Conservation (phyloP, 31 red algal genomes). For the Endocladia muricata region DNA sequence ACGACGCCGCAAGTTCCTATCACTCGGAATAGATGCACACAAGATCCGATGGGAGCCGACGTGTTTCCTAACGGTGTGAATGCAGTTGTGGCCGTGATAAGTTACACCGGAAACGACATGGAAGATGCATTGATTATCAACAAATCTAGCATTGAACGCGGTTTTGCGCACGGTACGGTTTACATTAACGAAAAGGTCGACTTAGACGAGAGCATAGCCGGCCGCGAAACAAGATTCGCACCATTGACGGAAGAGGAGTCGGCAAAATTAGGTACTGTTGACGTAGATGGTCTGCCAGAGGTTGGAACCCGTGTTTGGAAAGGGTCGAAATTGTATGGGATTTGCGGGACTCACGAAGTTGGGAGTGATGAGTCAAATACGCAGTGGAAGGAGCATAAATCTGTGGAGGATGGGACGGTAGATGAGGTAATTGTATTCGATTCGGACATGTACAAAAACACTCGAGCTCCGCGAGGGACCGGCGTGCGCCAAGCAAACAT, state of each 20-base stretch:
- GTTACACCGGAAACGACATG: slow-evolving; percentile 95
- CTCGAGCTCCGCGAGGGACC: not conserved
- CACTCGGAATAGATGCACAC: slow-evolving; percentile 45
- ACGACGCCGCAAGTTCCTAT: slow-evolving; percentile 76
- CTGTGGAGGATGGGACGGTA: slow-evolving; percentile 46
- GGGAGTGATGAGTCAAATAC: slow-evolving; percentile 7
- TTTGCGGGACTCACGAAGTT: not conserved
- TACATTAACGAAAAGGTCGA: slow-evolving; percentile 64
- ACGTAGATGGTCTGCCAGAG: slow-evolving; percentile 60
- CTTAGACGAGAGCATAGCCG: slow-evolving; percentile 38
- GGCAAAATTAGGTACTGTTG: slow-evolving; percentile 34
- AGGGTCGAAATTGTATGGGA: slow-evolving; percentile 24
- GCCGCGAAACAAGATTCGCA: slow-evolving; percentile 21
- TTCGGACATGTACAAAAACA: slow-evolving; percentile 13
- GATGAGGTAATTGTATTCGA: slow-evolving; percentile 62
- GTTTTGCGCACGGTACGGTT: slow-evolving; percentile 72
- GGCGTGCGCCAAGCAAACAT: slow-evolving; percentile 54
- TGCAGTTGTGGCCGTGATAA: slow-evolving; percentile 90
- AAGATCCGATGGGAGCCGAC: slow-evolving; percentile 65
- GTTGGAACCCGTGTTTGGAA: slow-evolving; percentile 32
- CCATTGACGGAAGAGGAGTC: slow-evolving; percentile 30
- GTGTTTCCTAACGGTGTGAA: slow-evolving; percentile 82
- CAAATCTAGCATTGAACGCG: slow-evolving; percentile 76
- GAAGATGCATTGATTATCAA: slow-evolving; percentile 96
- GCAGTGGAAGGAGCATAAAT: slow-evolving; percentile 51